phyloP scores from a whole-genome alignment of 2,329 filamentous ascomycete genomes.

The Trichothecium sympodiale region DNA sequence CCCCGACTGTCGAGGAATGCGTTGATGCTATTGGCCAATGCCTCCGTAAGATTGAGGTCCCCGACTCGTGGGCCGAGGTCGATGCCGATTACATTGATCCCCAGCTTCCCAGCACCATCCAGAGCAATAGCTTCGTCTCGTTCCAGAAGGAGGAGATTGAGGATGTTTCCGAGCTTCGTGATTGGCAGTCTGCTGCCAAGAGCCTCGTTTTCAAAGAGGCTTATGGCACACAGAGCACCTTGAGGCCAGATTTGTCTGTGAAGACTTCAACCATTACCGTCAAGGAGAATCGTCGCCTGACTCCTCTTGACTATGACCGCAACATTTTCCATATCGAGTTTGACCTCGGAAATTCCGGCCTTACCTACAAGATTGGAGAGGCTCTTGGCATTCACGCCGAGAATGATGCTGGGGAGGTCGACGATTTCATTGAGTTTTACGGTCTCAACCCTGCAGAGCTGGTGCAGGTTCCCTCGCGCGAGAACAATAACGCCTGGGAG shows the following conservation, averaged over 20 bases:
- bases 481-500: conserved; percentile 63
- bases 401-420: conserved; percentile 71
- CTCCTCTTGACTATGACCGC: conserved; percentile 78
- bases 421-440: conserved; percentile 83
- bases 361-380: conserved; percentile 95
- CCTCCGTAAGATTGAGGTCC: conserved; percentile 63
- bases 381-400: conserved; percentile 93
- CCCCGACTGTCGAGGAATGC: conserved; percentile 38
- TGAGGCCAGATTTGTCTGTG: conserved; percentile 77
- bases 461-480: conserved; percentile 83
- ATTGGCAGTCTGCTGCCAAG: conserved; percentile 80
- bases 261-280: conserved; percentile 84
- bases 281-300: conserved; percentile 91
- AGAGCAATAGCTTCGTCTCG: conserved; percentile 68
- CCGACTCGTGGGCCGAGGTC: conserved; percentile 67
- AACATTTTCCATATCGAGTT: conserved; percentile 99
- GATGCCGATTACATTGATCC: conserved; percentile 39
- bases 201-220: conserved; percentile 90
- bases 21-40: conserved; percentile 58
- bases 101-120: conserved; percentile 52
- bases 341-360: conserved; percentile 79
- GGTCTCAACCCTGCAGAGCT: conserved; percentile 72
- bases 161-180: conserved; percentile 50
- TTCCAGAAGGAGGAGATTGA: conserved; percentile 71
- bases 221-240: conserved; percentile 59